Evolutionary conservation across 495 filamentous ascomycete genomes (phyloP), one percentile per base, ranked within the genome.

Genomic region (Tuber brumale): DNA sequence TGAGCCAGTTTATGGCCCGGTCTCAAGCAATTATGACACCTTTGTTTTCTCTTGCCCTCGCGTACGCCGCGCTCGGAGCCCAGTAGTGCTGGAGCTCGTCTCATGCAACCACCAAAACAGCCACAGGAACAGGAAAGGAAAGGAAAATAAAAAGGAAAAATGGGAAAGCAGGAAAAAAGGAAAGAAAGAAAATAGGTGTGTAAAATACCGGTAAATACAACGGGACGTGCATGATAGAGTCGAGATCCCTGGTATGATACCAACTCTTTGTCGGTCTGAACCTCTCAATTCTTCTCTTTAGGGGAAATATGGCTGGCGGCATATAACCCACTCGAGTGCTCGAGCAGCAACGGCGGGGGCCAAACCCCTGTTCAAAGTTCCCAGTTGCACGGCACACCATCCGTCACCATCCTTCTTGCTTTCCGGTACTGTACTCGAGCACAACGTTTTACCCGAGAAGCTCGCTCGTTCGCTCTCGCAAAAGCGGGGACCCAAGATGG

Each of bases 331-430:
- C 37, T 39, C 37, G 2, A 39, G 37, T 4, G 37, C 37, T 39
- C 37, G 37, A 46, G 6, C 45, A 46, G 23, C 8, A 57, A 27
- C 23, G 48, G 23, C 23, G 48, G 48, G 48, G 48, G 48, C 23
- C 23, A 66, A 31, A 31, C 27, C 57, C 57, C 27, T 31, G 27
- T 18, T 31, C 57, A 66, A 16, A 66, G 57, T 16, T 66, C 57
- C 57, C 57, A 66, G n/a, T n/a, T 66, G 57, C 27, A 31, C 57
- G 57, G 57, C 57, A 31, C 57, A 66, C n/a, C 57, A 66, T 66
- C 57, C 51, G 10, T 66, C n/a, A 31, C 57, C 57, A 66, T 66
- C 57, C 10, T 31, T 66, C 27, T 9, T 66, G n/a, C 27, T 31
- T 14, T 31, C 57, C 9, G 12, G 44, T 10, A 42, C 7, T 1